Evolutionary conservation across 2,329 filamentous ascomycete species (phyloP).

Genomic region (Myriosclerotinia scirpicola): DNA sequence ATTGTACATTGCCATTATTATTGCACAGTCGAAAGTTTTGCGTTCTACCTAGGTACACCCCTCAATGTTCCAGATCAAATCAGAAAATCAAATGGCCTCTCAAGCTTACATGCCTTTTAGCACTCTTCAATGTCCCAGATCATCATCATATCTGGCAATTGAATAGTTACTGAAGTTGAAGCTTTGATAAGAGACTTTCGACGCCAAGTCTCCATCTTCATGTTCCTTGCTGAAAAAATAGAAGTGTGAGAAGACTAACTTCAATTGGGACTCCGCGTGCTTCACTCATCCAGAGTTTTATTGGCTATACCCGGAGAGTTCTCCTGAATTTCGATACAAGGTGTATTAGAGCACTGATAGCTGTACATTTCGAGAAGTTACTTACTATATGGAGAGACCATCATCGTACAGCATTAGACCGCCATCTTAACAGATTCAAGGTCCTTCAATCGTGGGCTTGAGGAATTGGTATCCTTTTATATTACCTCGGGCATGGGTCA

Average conservation of each 20-base stretch:
- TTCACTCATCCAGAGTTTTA: neutral
- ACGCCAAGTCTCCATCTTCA: neutral
- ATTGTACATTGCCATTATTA: neutral
- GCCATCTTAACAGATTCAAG: neutral
- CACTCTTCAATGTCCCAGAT: too few relatives aligned
- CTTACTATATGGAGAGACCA: neutral
- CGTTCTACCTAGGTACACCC: too few relatives aligned
- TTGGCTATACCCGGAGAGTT: neutral
- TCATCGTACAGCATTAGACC: neutral
- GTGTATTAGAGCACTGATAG: neutral
- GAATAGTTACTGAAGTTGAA: too few relatives aligned
- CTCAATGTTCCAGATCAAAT: too few relatives aligned
- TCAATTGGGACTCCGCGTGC: neutral
- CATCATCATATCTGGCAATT: too few relatives aligned
- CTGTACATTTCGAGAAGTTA: neutral
- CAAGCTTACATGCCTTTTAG: too few relatives aligned
- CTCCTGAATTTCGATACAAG: neutral
- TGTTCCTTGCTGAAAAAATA: neutral
- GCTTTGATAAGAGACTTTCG: neutral
- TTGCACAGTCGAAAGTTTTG: too few relatives aligned
- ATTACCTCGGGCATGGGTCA: neutral
- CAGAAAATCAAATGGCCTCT: too few relatives aligned
- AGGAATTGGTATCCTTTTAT: neutral
- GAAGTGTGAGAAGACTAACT: too few relatives aligned
- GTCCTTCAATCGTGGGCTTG: neutral